A percentile compares a stretch with the other conserved stretches of the same genome.
Conservation (phyloP, 257 asterid species). For the Thymus mandschuricus region DNA sequence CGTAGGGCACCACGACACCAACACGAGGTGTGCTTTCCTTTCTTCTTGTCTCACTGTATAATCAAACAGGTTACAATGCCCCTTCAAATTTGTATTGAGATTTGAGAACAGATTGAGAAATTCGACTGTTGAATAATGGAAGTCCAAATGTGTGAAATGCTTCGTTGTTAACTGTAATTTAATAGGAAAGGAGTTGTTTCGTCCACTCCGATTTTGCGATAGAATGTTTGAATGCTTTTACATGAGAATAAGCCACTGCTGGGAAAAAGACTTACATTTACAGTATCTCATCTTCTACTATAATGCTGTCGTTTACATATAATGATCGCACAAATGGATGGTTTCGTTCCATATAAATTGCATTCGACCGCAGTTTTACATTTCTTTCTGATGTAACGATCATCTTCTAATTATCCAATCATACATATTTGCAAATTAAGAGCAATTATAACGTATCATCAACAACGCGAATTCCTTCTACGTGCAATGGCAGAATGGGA, state of each 20-base stretch:
- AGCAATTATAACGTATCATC: not conserved
- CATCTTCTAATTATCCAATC: not conserved
- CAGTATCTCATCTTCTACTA: not conserved
- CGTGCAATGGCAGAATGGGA: not conserved
- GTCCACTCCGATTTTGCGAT: not conserved
- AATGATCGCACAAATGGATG: not conserved
- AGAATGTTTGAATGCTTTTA: not conserved
- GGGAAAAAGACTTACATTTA: not conserved
- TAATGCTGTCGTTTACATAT: not conserved
- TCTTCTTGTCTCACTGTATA: conserved; percentile 31
- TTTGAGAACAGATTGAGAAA: conserved; percentile 27
- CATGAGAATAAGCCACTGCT: not conserved
- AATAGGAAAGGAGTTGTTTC: not conserved
- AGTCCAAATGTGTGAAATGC: conserved; percentile 27
- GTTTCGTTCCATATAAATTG: not conserved
- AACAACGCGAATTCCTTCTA: not conserved
- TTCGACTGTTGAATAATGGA: conserved; percentile 37
- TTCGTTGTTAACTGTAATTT: not conserved
- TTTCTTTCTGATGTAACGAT: conserved; percentile 13
- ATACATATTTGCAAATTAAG: conserved; percentile 14
- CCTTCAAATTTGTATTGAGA: conserved; percentile 14
- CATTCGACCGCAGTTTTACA: conserved; percentile 7
- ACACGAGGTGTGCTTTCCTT: conserved; percentile 16
- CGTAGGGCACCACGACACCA: too few relatives aligned
- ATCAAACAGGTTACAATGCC: conserved; percentile 18